Percentiles rank a stretch among this genome's conserved stretches.
phyloP scores from a whole-genome alignment of 768 basidiomycete species.

The Boletus rubescentipes region DNA sequence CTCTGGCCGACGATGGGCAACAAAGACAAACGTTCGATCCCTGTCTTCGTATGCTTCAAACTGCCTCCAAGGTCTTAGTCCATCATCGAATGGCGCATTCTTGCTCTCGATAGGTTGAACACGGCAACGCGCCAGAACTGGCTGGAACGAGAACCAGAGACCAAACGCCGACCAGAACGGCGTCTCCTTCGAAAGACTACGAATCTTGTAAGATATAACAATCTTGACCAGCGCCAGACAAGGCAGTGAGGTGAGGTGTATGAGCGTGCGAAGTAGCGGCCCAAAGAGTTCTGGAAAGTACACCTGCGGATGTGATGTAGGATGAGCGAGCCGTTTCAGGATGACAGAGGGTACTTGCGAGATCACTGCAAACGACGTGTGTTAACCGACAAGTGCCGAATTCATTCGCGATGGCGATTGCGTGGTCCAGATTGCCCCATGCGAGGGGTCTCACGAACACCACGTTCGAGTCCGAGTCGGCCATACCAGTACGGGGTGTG shows the following conservation, averaged over 20 bases:
- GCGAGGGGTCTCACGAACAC: conserved; percentile 56
- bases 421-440: conserved; percentile 64
- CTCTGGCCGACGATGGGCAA: conserved; percentile 54
- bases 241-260: conserved; percentile 64
- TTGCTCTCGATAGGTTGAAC: background rate
- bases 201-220: conserved; percentile 74
- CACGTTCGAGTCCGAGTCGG: conserved; percentile 13
- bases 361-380: conserved; percentile 81
- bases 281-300: conserved; percentile 85
- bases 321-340: background rate
- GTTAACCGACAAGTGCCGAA: conserved; percentile 40
- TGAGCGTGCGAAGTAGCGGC: conserved; percentile 69
- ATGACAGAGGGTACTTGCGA: conserved; percentile 48
- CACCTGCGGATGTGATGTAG: conserved; percentile 46
- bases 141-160: conserved; percentile 68
- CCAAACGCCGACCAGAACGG: conserved; percentile 82
- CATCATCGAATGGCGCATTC: background rate
- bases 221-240: conserved; percentile 42
- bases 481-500: background rate
- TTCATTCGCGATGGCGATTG: conserved; percentile 38
- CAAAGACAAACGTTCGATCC: conserved; percentile 57
- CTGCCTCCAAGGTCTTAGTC: conserved; percentile 35
- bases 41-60: conserved; percentile 40
- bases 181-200: conserved; percentile 69
- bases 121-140: conserved; percentile 41